These are phyloP conservation scores for Castanea sativa DNA, from an alignment of 306 rosid genomes.

Conservation along the genomic window DNA sequence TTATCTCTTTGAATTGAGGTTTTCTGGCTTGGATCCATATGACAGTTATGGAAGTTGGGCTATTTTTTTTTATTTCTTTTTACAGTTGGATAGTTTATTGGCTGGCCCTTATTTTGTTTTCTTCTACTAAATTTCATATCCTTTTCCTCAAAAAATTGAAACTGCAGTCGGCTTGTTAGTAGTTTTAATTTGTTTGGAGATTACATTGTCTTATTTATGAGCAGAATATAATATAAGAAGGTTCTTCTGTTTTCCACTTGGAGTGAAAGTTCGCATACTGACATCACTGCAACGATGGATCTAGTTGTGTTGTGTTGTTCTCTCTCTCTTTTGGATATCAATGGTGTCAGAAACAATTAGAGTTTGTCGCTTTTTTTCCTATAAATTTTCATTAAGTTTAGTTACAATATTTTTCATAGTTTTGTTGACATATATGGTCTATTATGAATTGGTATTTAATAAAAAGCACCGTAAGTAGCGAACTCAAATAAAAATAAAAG, in stretches of 20 bases:
- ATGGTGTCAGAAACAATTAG: background rate
- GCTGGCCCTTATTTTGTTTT: background rate
- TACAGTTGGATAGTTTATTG: conserved; percentile 20
- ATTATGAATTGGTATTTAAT: no score
- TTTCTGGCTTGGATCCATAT: conserved; percentile 28
- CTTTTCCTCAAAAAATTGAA: background rate
- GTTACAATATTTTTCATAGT: no score
- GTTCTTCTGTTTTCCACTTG: background rate
- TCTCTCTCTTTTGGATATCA: background rate
- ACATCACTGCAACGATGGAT: background rate
- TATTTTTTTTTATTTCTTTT: background rate
- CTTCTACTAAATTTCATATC: background rate
- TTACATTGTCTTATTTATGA: background rate
- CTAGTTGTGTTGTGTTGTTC: background rate
- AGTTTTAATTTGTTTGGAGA: conserved; percentile 10
- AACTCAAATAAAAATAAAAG: background rate
- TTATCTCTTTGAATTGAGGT: background rate
- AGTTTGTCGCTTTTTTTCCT: background rate
- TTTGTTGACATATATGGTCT: no score
- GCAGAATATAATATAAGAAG: background rate
- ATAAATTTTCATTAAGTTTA: background rate
- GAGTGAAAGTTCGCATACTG: background rate
- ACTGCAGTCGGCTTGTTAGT: conserved; percentile 23
- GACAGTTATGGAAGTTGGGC: conserved; percentile 46
- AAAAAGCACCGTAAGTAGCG: no score